Conservation (phyloP, 2,329 filamentous ascomycete genomes). For the Colletotrichum coccodes region DNA sequence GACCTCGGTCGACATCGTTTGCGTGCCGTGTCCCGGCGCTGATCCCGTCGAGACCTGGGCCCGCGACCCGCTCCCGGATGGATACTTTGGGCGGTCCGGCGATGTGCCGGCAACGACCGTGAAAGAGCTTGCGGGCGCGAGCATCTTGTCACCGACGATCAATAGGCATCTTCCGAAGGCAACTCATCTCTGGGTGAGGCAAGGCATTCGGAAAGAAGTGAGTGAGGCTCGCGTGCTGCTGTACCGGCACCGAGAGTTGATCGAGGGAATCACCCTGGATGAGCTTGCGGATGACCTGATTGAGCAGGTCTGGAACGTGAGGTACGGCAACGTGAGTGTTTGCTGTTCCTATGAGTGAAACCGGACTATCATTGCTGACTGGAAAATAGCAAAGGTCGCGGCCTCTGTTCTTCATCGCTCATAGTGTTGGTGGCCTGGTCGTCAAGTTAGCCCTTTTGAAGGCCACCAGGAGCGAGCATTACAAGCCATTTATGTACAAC, state of each 20-base stretch:
- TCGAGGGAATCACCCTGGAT: slow-evolving; percentile 54
- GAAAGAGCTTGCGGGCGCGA: slow-evolving; percentile 42
- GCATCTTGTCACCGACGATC: slow-evolving; percentile 20
- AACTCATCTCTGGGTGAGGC: slow-evolving; percentile 60
- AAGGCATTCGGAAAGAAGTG: slow-evolving; percentile 60
- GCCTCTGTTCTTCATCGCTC: slow-evolving; percentile 69
- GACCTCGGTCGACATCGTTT: slow-evolving; percentile 63
- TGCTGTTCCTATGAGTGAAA: slow-evolving; percentile 9
- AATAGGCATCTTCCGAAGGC: slow-evolving; percentile 39
- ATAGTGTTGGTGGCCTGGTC: slow-evolving; percentile 70
- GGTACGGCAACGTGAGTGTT: slow-evolving; percentile 41
- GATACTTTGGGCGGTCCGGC: slow-evolving; percentile 53
- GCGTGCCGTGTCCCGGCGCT: slow-evolving; percentile 64
- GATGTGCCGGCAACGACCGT: slow-evolving; percentile 35
- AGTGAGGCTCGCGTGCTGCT: slow-evolving; percentile 60
- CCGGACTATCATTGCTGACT: neutral
- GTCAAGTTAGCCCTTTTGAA: slow-evolving; percentile 66
- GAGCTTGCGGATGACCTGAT: slow-evolving; percentile 58
- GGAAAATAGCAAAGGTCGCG: slow-evolving; percentile 45
- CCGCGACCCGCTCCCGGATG: slow-evolving; percentile 57
- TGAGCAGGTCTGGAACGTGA: slow-evolving; percentile 50
- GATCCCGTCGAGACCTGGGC: slow-evolving; percentile 64
- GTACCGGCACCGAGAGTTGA: slow-evolving; percentile 58
- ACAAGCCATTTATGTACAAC: slow-evolving; percentile 59
- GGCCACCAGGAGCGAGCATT: slow-evolving; percentile 49